Base-by-base conservation (phyloP, 148 eudicot species). In the Arctostaphylos glauca region DNA sequence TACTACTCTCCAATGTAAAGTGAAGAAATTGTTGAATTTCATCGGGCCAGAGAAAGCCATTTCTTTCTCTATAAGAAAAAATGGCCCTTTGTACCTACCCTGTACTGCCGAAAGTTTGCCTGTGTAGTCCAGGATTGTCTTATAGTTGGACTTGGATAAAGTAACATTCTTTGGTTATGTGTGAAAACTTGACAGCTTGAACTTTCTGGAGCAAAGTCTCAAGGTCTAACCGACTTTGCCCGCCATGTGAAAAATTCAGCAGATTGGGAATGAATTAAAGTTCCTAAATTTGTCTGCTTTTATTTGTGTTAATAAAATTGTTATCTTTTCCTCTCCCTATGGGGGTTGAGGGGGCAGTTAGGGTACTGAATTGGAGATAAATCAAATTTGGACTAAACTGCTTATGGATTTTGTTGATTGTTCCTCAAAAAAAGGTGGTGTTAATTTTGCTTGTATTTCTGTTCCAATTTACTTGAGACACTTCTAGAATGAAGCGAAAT, bases 161-260 rank as follows among this genome's bases (percentile, higher is more conserved):
- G 50, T 52, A 62, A 80, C 67, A 81, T 81, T 81, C 66, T 81
- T 81, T 81, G 18, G 31, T 81, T 64, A 53, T 70, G 77, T 70
- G 67, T 71, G 76, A n/a, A 70, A 81, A 52, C 76, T 70, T 70
- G 77, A 77, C 83, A 54, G 67, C 77, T 77, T 19, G 64, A 68
- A 80, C 82, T 80, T 67, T 52, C 66, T 9, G 62, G 76, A 66
- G 76, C 77, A 68, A 81, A 70, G 75, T 52, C 70, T 66, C 55
- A 68, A 52, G 83, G 77, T 68, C 64, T 31, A 64, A 38, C 77
- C 7, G 41, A 81, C 44, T 81, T 59, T 70, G 56, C 44, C 56
- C 16, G 18, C 76, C 23, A 52, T 50, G 77, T 53, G 14, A n/a
- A 58, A 78, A 15, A 16, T 53, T 53, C 64, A 41, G 77, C 38